A percentile compares a stretch with the other conserved stretches of the same genome.
Evolutionary conservation across 2,329 filamentous ascomycete species (phyloP).

Genomic region (Metarhizium album): DNA sequence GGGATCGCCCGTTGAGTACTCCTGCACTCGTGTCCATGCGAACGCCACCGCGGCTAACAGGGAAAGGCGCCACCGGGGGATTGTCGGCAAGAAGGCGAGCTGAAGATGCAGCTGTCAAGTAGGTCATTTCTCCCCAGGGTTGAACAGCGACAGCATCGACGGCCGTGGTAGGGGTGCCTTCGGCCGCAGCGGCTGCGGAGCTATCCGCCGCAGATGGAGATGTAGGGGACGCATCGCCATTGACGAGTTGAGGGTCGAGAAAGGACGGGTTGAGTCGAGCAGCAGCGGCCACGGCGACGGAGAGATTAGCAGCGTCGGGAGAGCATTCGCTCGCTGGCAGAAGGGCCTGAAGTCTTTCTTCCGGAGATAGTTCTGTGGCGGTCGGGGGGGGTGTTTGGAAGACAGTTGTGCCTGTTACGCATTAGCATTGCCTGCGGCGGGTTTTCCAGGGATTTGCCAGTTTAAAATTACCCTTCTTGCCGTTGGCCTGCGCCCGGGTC

Average conservation of each 20-base stretch:
- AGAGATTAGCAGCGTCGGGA: slow-evolving; percentile 38
- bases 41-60: slow-evolving; percentile 34
- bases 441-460: neutral
- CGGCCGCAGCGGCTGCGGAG: slow-evolving; percentile 13
- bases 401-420: slow-evolving; percentile 6
- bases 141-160: slow-evolving; percentile 21
- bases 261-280: slow-evolving; percentile 44
- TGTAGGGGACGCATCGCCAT: slow-evolving; percentile 19
- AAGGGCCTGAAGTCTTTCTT: slow-evolving; percentile 40
- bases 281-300: slow-evolving; percentile 45
- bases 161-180: slow-evolving; percentile 12
- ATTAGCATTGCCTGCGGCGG: slow-evolving; percentile 4
- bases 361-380: slow-evolving; percentile 27
- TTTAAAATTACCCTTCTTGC: slow-evolving; percentile 14
- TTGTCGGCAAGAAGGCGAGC: slow-evolving; percentile 20
- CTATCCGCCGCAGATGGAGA: slow-evolving; percentile 16
- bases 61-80: slow-evolving; percentile 19
- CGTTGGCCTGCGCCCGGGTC: slow-evolving; percentile 12
- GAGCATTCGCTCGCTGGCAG: slow-evolving; percentile 25
- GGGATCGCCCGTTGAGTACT: slow-evolving; percentile 34
- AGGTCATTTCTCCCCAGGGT: slow-evolving; percentile 45
- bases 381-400: slow-evolving; percentile 17
- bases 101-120: slow-evolving; percentile 28
- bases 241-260: slow-evolving; percentile 39
- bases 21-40: slow-evolving; percentile 39